These are phyloP conservation scores for Botryotinia convoluta DNA, from an alignment of 2,329 filamentous ascomycete species.

Conservation along the genomic window DNA sequence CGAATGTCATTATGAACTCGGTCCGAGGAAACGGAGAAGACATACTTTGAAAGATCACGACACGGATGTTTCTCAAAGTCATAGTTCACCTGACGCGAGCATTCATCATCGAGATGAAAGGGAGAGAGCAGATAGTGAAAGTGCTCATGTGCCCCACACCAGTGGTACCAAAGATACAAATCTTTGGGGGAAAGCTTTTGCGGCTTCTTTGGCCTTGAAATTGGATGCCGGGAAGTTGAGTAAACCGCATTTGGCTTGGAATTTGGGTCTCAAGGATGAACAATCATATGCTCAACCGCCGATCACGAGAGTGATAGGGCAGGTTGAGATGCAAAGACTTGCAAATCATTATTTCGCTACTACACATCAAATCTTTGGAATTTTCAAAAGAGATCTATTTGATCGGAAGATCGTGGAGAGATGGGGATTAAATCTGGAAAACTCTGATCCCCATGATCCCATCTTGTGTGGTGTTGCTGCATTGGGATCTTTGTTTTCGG, in stretches of 20 bases:
- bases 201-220: conserved; percentile 14
- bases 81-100: conserved; percentile 17
- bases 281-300: conserved; percentile 26
- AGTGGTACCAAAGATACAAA: neutral
- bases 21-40: conserved; percentile 15
- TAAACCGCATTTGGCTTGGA: conserved; percentile 41
- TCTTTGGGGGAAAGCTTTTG: conserved; percentile 19
- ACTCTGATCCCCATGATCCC: conserved; percentile 31
- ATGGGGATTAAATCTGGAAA: conserved; percentile 37
- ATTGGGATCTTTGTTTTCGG: conserved; percentile 39
- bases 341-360: conserved; percentile 35
- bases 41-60: conserved; percentile 15
- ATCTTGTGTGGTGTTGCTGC: conserved; percentile 38
- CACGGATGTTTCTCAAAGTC: conserved; percentile 16
- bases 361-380: conserved; percentile 38
- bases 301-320: conserved; percentile 28
- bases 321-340: conserved; percentile 13
- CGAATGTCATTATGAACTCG: conserved; percentile 18
- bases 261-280: conserved; percentile 36
- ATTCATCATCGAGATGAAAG: conserved; percentile 10
- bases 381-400: conserved; percentile 36
- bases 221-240: conserved; percentile 17
- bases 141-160: neutral
- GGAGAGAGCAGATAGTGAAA: conserved; percentile 13
- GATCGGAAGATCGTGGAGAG: conserved; percentile 32